phyloP scores from a whole-genome alignment of 176 grass and related monocot genomes.

The Aegilops sharonensis region DNA sequence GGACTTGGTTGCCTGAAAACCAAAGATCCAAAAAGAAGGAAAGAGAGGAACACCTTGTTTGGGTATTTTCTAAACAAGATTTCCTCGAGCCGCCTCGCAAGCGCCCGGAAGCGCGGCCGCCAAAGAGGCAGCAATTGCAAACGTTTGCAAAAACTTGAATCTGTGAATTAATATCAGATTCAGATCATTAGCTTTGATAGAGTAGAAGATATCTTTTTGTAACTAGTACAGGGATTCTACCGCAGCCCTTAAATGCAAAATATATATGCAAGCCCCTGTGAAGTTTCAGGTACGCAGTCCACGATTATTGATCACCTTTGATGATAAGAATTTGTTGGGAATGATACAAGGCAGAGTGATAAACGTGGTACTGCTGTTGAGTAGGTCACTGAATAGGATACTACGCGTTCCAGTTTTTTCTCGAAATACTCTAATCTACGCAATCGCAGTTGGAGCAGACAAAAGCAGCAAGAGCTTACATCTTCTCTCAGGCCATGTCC shows the following conservation, averaged over 20 bases:
- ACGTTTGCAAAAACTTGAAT: slow-evolving; percentile 24
- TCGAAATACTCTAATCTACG: too few species aligned
- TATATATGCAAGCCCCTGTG: not conserved
- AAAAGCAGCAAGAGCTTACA: slow-evolving; percentile 53
- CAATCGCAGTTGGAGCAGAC: not conserved
- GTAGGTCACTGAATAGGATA: too few species aligned
- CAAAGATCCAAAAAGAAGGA: not conserved
- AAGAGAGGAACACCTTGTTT: slow-evolving; percentile 48
- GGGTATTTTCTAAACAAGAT: slow-evolving; percentile 52
- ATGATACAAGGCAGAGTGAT: not conserved
- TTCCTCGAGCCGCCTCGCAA: slow-evolving; percentile 40
- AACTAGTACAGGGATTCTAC: not conserved
- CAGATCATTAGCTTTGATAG: not conserved
- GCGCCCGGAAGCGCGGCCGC: slow-evolving; percentile 27
- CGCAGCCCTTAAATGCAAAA: not conserved
- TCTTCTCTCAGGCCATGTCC: slow-evolving; percentile 27
- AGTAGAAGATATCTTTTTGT: not conserved
- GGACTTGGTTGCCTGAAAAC: slow-evolving; percentile 5
- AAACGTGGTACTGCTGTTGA: not conserved
- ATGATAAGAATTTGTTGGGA: not conserved
- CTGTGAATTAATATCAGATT: slow-evolving; percentile 4
- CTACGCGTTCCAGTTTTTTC: too few species aligned
- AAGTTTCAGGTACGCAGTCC: not conserved
- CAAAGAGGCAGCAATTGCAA: not conserved
- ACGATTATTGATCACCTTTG: not conserved